These are phyloP conservation scores for Biscutella laevigata DNA, from an alignment of 441 rosid species.

Conservation along the genomic window DNA sequence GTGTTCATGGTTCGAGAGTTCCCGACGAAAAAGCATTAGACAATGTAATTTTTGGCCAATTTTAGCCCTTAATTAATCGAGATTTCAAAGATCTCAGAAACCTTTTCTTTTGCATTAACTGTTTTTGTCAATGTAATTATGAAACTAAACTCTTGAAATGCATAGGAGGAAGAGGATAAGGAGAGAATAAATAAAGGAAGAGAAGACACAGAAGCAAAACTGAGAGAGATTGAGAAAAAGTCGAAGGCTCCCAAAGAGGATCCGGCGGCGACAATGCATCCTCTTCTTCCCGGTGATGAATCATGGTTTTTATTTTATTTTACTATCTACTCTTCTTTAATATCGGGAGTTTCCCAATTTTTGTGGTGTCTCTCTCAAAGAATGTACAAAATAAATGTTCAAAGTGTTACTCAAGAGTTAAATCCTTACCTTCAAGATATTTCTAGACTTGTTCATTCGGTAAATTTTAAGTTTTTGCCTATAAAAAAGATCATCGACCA, in stretches of 20 bases:
- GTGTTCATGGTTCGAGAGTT: slow-evolving; percentile 24
- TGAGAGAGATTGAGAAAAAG: slow-evolving; percentile 18
- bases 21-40: slow-evolving; percentile 20
- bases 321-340: not conserved
- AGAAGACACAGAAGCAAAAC: slow-evolving; percentile 17
- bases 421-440: too few species aligned
- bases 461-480: too few species aligned
- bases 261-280: slow-evolving; percentile 1
- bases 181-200: slow-evolving; percentile 18
- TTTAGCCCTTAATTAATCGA: not conserved
- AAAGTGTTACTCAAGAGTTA: too few species aligned
- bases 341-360: not conserved
- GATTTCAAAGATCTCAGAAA: not conserved
- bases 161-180: slow-evolving; percentile 18
- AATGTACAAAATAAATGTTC: too few species aligned
- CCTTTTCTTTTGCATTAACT: too few species aligned
- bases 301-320: not conserved
- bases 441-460: too few species aligned
- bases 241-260: slow-evolving; percentile 8
- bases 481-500: too few species aligned
- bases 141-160: not conserved
- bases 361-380: too few species aligned
- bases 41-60: slow-evolving; percentile 9
- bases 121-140: not conserved
- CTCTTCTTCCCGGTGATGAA: not conserved